phyloP scores from a whole-genome alignment of 495 filamentous ascomycete genomes.

The Tetracladium marchalianum region DNA sequence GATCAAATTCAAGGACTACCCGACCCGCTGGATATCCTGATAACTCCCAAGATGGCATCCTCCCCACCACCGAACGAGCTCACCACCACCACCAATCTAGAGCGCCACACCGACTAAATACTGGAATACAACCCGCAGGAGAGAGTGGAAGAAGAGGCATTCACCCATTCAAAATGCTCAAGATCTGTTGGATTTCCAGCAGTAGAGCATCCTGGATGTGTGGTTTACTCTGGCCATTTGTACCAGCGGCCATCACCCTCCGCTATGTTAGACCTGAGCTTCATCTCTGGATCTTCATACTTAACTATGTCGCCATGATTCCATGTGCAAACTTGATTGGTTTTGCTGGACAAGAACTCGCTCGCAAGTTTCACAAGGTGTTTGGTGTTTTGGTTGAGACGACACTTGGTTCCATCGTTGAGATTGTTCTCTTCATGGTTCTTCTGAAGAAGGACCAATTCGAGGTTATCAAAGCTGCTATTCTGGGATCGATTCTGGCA shows the following conservation, averaged over 20 bases:
- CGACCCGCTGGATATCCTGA: too few species aligned
- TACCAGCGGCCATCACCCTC: constrained; percentile 55
- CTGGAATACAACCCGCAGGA: constrained; percentile 21
- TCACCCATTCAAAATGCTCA: constrained; percentile 49
- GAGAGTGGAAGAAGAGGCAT: constrained; percentile 55
- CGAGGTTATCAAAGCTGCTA: constrained; percentile 70
- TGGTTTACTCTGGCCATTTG: constrained; percentile 65
- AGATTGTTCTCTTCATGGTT: constrained; percentile 77
- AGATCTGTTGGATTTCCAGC: constrained; percentile 40
- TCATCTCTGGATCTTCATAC: constrained; percentile 55
- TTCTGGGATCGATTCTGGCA: constrained; percentile 71
- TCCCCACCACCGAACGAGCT: too few species aligned
- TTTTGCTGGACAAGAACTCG: constrained; percentile 74
- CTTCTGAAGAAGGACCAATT: constrained; percentile 34
- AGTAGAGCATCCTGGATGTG: constrained; percentile 11
- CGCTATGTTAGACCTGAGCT: constrained; percentile 52
- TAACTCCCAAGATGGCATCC: too few species aligned
- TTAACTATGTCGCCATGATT: constrained; percentile 76
- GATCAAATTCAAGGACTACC: too few species aligned
- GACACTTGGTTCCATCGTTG: constrained; percentile 66
- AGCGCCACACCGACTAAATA: constrained; percentile 30
- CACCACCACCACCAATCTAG: too few species aligned
- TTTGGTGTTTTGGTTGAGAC: constrained; percentile 70
- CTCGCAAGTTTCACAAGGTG: constrained; percentile 69
- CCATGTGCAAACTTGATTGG: constrained; percentile 81